Conservation (phyloP, 2,329 filamentous ascomycete species). For the Fusarium torreyae region DNA sequence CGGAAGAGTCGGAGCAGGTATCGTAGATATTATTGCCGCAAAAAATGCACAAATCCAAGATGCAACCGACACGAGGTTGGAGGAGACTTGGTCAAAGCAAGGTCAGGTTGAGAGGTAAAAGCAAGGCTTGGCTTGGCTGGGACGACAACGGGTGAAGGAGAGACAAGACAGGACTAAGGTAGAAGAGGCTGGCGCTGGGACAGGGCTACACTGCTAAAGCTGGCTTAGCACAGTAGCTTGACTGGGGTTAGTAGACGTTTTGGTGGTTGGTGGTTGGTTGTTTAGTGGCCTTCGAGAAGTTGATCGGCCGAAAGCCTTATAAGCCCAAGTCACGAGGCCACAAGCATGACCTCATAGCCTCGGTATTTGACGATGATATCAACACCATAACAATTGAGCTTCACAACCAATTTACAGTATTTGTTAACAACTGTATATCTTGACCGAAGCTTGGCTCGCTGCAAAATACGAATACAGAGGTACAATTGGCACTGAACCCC, state of each 20-base stretch:
- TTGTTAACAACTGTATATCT: background rate
- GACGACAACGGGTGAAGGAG: constrained; percentile 31
- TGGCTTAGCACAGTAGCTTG: constrained; percentile 24
- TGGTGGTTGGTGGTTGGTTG: constrained; percentile 26
- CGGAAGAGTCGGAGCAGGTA: constrained; percentile 35
- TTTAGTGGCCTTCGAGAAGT: constrained; percentile 33
- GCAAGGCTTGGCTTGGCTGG: constrained; percentile 20
- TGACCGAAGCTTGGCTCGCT: background rate
- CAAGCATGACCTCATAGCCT: constrained; percentile 44
- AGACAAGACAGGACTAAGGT: constrained; percentile 8
- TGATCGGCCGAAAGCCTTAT: constrained; percentile 1
- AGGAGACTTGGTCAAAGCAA: constrained; percentile 14
- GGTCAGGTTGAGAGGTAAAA: constrained; percentile 3
- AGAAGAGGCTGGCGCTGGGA: constrained; percentile 27
- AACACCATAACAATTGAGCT: constrained; percentile 1
- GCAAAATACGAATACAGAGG: background rate
- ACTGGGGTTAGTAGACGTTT: constrained; percentile 20
- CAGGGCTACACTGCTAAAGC: constrained; percentile 15
- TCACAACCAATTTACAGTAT: too few relatives aligned
- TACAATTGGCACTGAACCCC: background rate
- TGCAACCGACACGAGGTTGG: constrained; percentile 16
- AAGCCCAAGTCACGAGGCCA: constrained; percentile 40
- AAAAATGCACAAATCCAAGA: constrained; percentile 22
- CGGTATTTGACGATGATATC: constrained; percentile 16
- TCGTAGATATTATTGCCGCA: constrained; percentile 14